Base-by-base conservation (phyloP, 2,329 filamentous ascomycete species). In the Aspergillus caelatus region DNA sequence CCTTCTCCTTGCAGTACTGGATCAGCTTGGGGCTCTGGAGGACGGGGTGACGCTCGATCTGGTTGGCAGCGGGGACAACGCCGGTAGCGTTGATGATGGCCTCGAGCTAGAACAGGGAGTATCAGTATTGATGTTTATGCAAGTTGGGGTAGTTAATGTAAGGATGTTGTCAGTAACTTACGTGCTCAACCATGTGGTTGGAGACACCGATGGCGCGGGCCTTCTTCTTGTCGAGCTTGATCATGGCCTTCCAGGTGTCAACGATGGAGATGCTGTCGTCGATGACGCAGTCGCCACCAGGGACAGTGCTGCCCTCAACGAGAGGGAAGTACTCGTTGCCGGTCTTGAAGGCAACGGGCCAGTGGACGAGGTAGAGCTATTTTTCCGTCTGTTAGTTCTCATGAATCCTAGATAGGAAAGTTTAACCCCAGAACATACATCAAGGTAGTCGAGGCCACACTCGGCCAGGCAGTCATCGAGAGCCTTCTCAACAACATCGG, bases 21-120 rank as follows among this genome's bases (percentile, higher is more conserved):
- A 89, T 75, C 32, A 91, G 77, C 21, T 84, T 80, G 2, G 79
- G 78, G 72, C 87, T 89, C 73, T 90, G 89, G 12, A 91, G 81
- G 70, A 89, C 89, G 2, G 89, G 88, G 74, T 91, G 88, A 58
- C 87, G 87, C 74, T 91, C 89, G 66, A 91, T 87, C 77, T 91
- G 89, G 77, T 91, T 91, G 68, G 85, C 84, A 2, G 86, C 86
- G 1, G 89, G 89, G 1, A 87, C 79, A 68, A 91, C 83, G 48
- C 76, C 77, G n/a, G 77, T 78, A 58, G 77, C 86, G 45, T 83
- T 81, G 75, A 87, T 83, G 70, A 89, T 72, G 57, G 81, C 80
- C 71, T 89, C 82, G 70, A 89, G 77, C 79, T 77, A 43, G 7
- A 6, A 14, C 2, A 21, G 62, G 28, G 4, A 7, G 6, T n/a